These are phyloP conservation scores for Fusarium sp. DNA, from an alignment of 2,329 filamentous ascomycete genomes.

Conservation along the genomic window DNA sequence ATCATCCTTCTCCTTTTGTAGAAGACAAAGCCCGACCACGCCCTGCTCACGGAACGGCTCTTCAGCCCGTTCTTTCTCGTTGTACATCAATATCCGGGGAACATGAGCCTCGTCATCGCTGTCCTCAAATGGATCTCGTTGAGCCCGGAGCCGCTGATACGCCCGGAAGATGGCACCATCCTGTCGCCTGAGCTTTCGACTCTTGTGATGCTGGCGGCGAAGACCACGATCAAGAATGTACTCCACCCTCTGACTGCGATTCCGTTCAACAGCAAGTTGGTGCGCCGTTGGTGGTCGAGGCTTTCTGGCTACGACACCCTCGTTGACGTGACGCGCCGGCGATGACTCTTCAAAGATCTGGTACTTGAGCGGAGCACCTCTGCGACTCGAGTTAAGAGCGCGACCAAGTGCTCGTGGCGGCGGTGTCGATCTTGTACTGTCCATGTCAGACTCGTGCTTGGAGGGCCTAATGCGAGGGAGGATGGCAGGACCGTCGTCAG, in stretches of 20 bases:
- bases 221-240: slow-evolving; percentile 82
- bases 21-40: slow-evolving; percentile 71
- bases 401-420: slow-evolving; percentile 51
- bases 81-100: slow-evolving; percentile 48
- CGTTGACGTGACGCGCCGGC: slow-evolving; percentile 65
- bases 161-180: slow-evolving; percentile 76
- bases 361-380: slow-evolving; percentile 65
- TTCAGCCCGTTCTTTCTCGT: slow-evolving; percentile 46
- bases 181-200: slow-evolving; percentile 69
- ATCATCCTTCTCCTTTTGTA: slow-evolving; percentile 73
- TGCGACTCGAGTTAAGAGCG: slow-evolving; percentile 49
- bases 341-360: slow-evolving; percentile 71
- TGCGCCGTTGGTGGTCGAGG: slow-evolving; percentile 82
- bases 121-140: slow-evolving; percentile 67
- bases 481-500: slow-evolving; percentile 67
- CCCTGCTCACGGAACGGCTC: slow-evolving; percentile 65
- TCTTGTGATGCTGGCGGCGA: slow-evolving; percentile 71
- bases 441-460: slow-evolving; percentile 65
- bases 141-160: slow-evolving; percentile 69
- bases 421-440: slow-evolving; percentile 58
- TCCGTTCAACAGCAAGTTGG: slow-evolving; percentile 82
- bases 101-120: slow-evolving; percentile 68
- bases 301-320: slow-evolving; percentile 68
- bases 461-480: slow-evolving; percentile 71
- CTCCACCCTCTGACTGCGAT: slow-evolving; percentile 82